Evolutionary conservation across 106 monocot genomes (phyloP), one percentile per base, ranked within the genome.

Genomic region (Ottelia alismoides): DNA sequence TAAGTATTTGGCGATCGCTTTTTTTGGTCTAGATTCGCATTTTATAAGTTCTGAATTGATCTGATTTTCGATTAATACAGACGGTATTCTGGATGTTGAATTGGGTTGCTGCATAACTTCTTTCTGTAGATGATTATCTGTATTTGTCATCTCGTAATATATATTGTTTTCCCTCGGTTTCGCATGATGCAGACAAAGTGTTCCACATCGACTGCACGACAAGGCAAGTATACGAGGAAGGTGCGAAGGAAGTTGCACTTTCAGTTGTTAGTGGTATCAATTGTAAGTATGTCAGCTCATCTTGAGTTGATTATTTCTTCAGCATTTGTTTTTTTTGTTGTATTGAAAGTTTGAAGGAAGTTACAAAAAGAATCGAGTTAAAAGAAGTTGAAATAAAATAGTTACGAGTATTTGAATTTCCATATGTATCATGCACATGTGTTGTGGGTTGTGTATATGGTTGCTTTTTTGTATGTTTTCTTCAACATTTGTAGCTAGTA

Each of bases 221-320:
- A 27, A 64, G 60, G 35, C 68, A 77, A 62, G 90, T 99, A 25
- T 99, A 99, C 22, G 90, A 99, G 53, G 76, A 77, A 28, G 82
- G 65, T 14, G 98, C 85, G 12, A 99, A 83, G 47, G 90, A 90
- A 59, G 78, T 99, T 68, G 90, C 83, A 51, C 72, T 99, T 57
- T 90, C 85, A 65, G 98, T 82, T 59, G 82, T 86, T 62, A 83
- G 71, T 59, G 98, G 98, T 43, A 83, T 99, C 47, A 99, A 99
- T 32, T 77, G 98, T 99, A 70, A 72, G 75, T 73, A 0, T 43
- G 6, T 43, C 40, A 6, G 6, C 40, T 16, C 40, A 7, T 43
- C 16, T 16, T 43, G 6, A 43, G 16, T 43, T 16, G 6, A 43
- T 16, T 43, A n/a, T n/a, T n/a, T n/a, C n/a, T n/a, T n/a, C n/a